These are phyloP conservation scores for Xylariaceae sp. DNA, from an alignment of 2,329 filamentous ascomycete genomes.

Conservation along the genomic window DNA sequence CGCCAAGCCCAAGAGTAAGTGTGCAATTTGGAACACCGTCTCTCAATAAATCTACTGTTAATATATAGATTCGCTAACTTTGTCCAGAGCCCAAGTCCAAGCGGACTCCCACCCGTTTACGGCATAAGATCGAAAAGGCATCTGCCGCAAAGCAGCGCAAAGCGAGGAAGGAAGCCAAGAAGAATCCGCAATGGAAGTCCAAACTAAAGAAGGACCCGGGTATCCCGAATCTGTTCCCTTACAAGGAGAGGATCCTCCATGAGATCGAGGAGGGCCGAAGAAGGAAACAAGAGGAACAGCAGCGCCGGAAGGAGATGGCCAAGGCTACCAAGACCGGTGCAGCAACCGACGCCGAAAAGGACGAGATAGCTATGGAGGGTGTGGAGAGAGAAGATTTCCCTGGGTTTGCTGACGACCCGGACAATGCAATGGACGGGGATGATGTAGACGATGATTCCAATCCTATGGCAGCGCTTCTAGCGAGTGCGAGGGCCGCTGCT, in stretches of 20 bases:
- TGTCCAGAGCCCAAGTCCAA: conserved; percentile 87
- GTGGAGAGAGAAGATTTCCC: conserved; percentile 53
- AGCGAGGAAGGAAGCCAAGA: conserved; percentile 83
- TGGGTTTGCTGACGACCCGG: conserved; percentile 53
- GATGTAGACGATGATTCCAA: conserved; percentile 71
- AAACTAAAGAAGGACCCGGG: conserved; percentile 97
- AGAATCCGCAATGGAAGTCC: conserved; percentile 96
- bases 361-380: conserved; percentile 49
- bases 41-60: neutral
- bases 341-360: conserved; percentile 47
- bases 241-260: conserved; percentile 92
- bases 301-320: conserved; percentile 70
- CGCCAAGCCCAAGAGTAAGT: conserved; percentile 38
- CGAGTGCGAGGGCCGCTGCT: conserved; percentile 79
- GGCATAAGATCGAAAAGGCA: conserved; percentile 95
- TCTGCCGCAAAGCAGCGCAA: conserved; percentile 91
- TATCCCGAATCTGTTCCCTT: conserved; percentile 95
- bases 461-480: conserved; percentile 89
- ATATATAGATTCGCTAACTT: conserved; percentile 10
- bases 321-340: conserved; percentile 65
- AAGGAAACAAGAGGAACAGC: conserved; percentile 77
- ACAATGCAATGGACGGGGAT: conserved; percentile 58
- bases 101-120: conserved; percentile 82
- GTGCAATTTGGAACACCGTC: neutral
- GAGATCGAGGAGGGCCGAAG: conserved; percentile 90